Evolutionary conservation across 106 monocot genomes (phyloP).

Genomic region (Gastrodia elata): DNA sequence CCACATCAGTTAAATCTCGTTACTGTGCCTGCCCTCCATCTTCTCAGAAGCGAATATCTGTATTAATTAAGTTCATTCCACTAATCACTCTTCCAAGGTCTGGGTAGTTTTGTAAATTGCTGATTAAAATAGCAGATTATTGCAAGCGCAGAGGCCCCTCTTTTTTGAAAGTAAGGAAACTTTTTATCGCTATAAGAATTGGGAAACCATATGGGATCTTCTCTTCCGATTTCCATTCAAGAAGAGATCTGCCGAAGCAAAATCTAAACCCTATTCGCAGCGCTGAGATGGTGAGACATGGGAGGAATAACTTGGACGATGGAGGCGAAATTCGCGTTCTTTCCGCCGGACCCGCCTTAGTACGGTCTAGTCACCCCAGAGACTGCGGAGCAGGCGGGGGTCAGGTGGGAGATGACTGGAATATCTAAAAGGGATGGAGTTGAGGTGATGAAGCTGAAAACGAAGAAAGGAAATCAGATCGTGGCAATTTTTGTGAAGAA

Average conservation of each 20-base stretch:
- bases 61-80: too few species aligned
- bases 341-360: conserved; percentile 58
- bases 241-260: neutral
- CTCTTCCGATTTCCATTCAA: neutral
- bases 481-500: conserved; percentile 36
- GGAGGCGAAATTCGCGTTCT: conserved; percentile 67
- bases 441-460: conserved; percentile 28
- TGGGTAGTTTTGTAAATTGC: neutral
- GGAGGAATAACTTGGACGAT: conserved; percentile 52
- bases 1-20: too few species aligned
- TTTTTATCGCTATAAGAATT: neutral
- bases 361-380: conserved; percentile 22
- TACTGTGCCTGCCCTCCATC: too few species aligned
- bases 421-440: conserved; percentile 9
- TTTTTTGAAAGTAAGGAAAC: conserved; percentile 1
- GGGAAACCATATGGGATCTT: neutral
- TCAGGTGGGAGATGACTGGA: conserved; percentile 21
- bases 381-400: conserved; percentile 5
- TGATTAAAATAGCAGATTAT: neutral
- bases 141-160: neutral
- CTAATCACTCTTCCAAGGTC: too few species aligned
- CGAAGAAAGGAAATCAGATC: conserved; percentile 42
- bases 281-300: conserved; percentile 13
- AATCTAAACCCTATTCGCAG: neutral
- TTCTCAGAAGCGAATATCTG: too few species aligned